Evolutionary conservation across 495 filamentous ascomycete genomes (phyloP).

Genomic region (Pseudoneurospora amorphoporcata): DNA sequence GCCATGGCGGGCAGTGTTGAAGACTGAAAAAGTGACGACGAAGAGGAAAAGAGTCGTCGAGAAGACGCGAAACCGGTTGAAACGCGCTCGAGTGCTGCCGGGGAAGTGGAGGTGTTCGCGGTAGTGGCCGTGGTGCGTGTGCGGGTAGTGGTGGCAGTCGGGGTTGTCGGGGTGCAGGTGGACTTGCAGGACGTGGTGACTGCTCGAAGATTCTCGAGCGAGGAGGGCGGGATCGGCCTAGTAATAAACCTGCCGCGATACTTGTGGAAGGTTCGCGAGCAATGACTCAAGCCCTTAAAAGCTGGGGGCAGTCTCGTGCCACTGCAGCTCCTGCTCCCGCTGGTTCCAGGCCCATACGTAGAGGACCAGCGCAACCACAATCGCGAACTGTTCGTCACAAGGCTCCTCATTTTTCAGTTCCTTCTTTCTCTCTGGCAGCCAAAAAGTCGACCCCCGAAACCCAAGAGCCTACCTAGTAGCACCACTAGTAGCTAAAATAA

Average conservation of each 20-base stretch:
- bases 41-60: not conserved
- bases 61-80: not conserved
- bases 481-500: not conserved
- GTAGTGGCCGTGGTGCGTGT: not conserved
- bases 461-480: not conserved
- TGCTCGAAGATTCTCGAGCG: constrained; percentile 28
- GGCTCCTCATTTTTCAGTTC: not conserved
- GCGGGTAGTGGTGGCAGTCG: not conserved
- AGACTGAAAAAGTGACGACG: constrained; percentile 11
- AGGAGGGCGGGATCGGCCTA: constrained; percentile 17
- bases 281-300: constrained; percentile 31
- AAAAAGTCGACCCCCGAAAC: not conserved
- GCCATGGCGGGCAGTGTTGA: constrained; percentile 27
- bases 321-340: constrained; percentile 14
- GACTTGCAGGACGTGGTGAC: constrained; percentile 9
- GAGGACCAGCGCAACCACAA: constrained; percentile 10
- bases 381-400: not conserved
- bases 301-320: constrained; percentile 15
- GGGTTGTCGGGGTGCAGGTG: constrained; percentile 4
- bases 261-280: constrained; percentile 28
- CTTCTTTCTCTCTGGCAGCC: not conserved
- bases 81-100: not conserved
- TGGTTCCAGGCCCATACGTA: not conserved
- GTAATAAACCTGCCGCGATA: constrained; percentile 11
- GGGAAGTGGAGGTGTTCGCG: not conserved